Evolutionary conservation across 2,329 filamentous ascomycete genomes (phyloP).

Genomic region (Xylariaceae sp.): DNA sequence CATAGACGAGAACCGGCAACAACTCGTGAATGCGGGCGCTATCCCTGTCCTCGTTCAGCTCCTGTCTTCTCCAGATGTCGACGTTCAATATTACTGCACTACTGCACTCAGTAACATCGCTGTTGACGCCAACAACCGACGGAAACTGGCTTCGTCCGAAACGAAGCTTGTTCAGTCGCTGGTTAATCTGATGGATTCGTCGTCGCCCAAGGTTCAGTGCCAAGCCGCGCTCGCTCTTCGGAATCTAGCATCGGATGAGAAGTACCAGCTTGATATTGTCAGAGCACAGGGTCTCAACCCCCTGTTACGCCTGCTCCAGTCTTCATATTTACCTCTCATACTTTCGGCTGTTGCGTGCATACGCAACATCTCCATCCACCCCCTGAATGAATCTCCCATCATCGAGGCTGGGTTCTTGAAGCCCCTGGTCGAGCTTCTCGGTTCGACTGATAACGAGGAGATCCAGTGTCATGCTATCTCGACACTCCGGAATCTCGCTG

Average conservation of each 20-base stretch:
- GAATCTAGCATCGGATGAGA: constrained; percentile 96
- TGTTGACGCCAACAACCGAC: constrained; percentile 87
- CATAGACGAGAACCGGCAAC: constrained; percentile 92
- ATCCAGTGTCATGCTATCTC: constrained; percentile 99
- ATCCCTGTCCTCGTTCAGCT: constrained; percentile 96
- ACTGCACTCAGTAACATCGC: constrained; percentile 98
- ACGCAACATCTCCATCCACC: constrained; percentile 98
- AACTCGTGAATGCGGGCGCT: constrained; percentile 95
- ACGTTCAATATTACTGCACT: constrained; percentile 99
- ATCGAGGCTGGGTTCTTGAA: constrained; percentile 97
- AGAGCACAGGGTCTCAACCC: constrained; percentile 82
- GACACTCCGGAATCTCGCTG: constrained; percentile 90
- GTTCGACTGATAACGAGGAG: constrained; percentile 96
- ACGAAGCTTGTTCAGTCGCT: constrained; percentile 89
- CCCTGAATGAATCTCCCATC: constrained; percentile 95
- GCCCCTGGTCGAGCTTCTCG: constrained; percentile 88
- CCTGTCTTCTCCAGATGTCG: constrained; percentile 88
- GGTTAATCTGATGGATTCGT: constrained; percentile 96
- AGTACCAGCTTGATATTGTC: constrained; percentile 98
- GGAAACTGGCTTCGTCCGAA: constrained; percentile 88
- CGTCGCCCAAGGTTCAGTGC: constrained; percentile 96
- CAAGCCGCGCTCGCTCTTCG: constrained; percentile 92
- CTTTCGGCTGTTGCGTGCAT: constrained; percentile 97
- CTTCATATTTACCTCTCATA: constrained; percentile 92
- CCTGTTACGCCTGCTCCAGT: constrained; percentile 86